These are phyloP conservation scores for Coemansia sp. DNA, from an alignment of 192 early-diverging fungal species.

Conservation along the genomic window DNA sequence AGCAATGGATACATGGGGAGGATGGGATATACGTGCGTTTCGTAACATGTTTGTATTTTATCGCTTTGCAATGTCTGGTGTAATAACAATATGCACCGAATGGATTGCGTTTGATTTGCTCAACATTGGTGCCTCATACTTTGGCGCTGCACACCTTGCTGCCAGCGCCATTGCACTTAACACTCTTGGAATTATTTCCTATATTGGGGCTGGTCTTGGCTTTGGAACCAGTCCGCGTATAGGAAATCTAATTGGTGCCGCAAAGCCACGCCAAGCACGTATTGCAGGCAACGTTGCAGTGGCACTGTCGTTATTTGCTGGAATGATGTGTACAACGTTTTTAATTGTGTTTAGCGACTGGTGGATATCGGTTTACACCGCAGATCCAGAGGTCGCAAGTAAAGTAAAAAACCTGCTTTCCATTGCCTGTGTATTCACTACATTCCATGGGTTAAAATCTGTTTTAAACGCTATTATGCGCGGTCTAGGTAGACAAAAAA, in stretches of 20 bases:
- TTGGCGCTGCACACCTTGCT: constrained; percentile 73
- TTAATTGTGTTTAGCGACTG: constrained; percentile 13
- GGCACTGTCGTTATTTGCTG: constrained; percentile 57
- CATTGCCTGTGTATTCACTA: constrained; percentile 65
- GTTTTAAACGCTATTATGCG: constrained; percentile 54
- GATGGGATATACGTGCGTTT: constrained; percentile 68
- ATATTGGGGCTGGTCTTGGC: constrained; percentile 68
- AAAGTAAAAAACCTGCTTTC: constrained; percentile 71
- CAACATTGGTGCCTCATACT: constrained; percentile 66
- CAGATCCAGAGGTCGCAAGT: constrained; percentile 64
- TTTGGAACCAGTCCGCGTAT: constrained; percentile 75
- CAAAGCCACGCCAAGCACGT: constrained; percentile 56
- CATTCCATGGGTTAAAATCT: constrained; percentile 54
- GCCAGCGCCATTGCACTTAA: constrained; percentile 71
- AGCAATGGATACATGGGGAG: constrained; percentile 77
- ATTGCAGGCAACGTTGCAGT: constrained; percentile 59
- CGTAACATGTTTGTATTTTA: constrained; percentile 60
- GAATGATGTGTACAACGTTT: constrained; percentile 10
- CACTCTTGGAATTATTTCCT: constrained; percentile 62
- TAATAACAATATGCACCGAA: constrained; percentile 75
- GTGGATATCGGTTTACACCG: constrained; percentile 56
- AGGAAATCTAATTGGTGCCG: constrained; percentile 66
- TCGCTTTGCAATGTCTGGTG: constrained; percentile 70
- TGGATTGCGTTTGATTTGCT: constrained; percentile 77
- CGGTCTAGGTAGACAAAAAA: constrained; percentile 47